These are phyloP conservation scores for Pelargonium fulgidum DNA, from an alignment of 441 rosid species.

Conservation along the genomic window DNA sequence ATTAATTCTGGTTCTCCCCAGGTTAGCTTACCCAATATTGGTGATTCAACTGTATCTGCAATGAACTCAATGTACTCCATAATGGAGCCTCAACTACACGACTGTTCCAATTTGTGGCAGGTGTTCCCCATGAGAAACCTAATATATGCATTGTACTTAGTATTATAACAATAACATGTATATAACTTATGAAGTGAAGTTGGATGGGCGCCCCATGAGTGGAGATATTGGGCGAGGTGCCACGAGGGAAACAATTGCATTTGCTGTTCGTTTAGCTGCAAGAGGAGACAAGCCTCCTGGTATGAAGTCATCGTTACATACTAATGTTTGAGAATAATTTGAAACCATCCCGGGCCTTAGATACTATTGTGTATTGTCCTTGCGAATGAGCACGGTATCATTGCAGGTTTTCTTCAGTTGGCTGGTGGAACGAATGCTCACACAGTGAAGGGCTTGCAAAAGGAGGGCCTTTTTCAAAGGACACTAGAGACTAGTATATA, in stretches of 20 bases:
- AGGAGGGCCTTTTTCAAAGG: constrained; percentile 38
- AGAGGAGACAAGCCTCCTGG: constrained; percentile 44
- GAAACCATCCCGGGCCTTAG: too few relatives aligned
- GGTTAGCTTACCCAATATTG: constrained; percentile 51
- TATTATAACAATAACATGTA: background rate
- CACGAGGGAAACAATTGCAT: constrained; percentile 45
- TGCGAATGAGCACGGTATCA: too few relatives aligned
- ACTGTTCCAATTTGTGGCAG: constrained; percentile 55
- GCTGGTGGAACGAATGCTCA: constrained; percentile 60
- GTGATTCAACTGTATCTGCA: constrained; percentile 37
- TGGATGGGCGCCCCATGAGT: constrained; percentile 71
- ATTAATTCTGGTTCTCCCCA: constrained; percentile 14
- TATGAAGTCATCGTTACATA: constrained; percentile 4
- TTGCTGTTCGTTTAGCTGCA: constrained; percentile 40
- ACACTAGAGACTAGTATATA: constrained; percentile 21
- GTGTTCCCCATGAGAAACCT: constrained; percentile 21
- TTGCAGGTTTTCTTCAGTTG: constrained; percentile 50
- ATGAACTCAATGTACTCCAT: constrained; percentile 50
- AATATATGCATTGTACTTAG: background rate
- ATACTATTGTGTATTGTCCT: too few relatives aligned
- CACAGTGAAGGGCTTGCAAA: constrained; percentile 42
- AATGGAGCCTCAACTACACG: constrained; percentile 37
- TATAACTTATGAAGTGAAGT: constrained; percentile 24
- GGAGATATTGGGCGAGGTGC: constrained; percentile 66
- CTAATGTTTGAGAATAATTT: background rate